phyloP scores from a whole-genome alignment of 2,329 filamentous ascomycete genomes.

The Gremmenia infestans region DNA sequence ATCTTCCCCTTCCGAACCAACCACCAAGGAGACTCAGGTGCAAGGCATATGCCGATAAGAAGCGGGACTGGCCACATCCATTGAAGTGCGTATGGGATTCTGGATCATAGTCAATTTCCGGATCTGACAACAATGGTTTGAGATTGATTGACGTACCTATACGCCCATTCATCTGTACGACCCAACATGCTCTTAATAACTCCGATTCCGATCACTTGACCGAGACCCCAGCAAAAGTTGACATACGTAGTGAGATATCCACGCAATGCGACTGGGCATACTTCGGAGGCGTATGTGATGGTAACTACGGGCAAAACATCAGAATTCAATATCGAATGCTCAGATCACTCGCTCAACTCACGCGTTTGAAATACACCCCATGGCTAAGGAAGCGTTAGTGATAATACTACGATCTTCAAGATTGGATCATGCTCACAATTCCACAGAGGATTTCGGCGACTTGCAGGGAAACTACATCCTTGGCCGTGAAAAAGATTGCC shows the following conservation, averaged over 20 bases:
- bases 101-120: background rate
- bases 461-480: constrained; percentile 42
- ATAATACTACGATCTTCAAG: background rate
- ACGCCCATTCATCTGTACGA: constrained; percentile 44
- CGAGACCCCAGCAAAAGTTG: constrained; percentile 51
- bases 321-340: background rate
- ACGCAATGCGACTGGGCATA: constrained; percentile 51
- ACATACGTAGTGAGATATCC: constrained; percentile 52
- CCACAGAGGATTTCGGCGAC: constrained; percentile 46
- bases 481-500: constrained; percentile 46
- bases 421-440: constrained; percentile 30
- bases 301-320: constrained; percentile 19
- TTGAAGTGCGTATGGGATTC: constrained; percentile 45
- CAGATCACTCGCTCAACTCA: constrained; percentile 31
- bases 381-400: constrained; percentile 26
- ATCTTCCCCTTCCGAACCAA: constrained; percentile 41
- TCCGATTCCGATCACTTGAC: constrained; percentile 46
- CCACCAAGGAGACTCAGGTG: constrained; percentile 49
- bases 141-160: constrained; percentile 28
- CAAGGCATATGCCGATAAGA: constrained; percentile 41
- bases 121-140: background rate
- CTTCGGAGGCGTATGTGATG: constrained; percentile 41
- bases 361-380: constrained; percentile 42
- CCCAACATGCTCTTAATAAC: constrained; percentile 44
- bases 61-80: constrained; percentile 50